These are phyloP conservation scores for Mycena haematopus DNA, from an alignment of 768 basidiomycete species.

Conservation along the genomic window DNA sequence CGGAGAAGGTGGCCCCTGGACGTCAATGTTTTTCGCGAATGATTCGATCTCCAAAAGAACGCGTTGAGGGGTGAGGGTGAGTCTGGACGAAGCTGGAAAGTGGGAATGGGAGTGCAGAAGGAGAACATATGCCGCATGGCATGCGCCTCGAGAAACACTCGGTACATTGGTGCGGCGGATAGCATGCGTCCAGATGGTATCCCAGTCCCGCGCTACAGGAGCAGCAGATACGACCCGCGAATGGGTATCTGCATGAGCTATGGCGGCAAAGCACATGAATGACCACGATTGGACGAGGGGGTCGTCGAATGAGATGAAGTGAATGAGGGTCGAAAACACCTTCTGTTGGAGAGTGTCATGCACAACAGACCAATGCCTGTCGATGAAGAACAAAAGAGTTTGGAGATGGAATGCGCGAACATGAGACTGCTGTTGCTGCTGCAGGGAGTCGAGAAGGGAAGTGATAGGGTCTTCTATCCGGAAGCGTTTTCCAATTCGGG, in stretches of 20 bases:
- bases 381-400: slow-evolving; percentile 83
- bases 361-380: slow-evolving; percentile 74
- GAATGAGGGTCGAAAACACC: slow-evolving; percentile 60
- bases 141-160: slow-evolving; percentile 78
- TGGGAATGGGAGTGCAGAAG: slow-evolving; percentile 45
- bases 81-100: slow-evolving; percentile 31
- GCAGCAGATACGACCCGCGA: slow-evolving; percentile 13
- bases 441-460: slow-evolving; percentile 58
- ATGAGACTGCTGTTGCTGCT: slow-evolving; percentile 38
- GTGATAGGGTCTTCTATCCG: slow-evolving; percentile 66
- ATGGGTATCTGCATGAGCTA: slow-evolving; percentile 58
- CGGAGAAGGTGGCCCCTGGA: slow-evolving; percentile 89
- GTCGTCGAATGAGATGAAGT: slow-evolving; percentile 71
- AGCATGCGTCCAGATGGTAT: slow-evolving; percentile 82
- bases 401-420: slow-evolving; percentile 66
- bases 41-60: slow-evolving; percentile 78
- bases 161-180: slow-evolving; percentile 76
- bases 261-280: slow-evolving; percentile 78
- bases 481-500: slow-evolving; percentile 54
- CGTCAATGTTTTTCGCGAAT: slow-evolving; percentile 81
- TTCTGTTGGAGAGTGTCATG: slow-evolving; percentile 63
- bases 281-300: slow-evolving; percentile 79
- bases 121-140: slow-evolving; percentile 68
- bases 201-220: slow-evolving; percentile 61
- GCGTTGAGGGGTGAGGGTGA: slow-evolving; percentile 58